Evolutionary conservation across 345 rosid genomes (phyloP).

Genomic region (Rubroshorea leprosula): DNA sequence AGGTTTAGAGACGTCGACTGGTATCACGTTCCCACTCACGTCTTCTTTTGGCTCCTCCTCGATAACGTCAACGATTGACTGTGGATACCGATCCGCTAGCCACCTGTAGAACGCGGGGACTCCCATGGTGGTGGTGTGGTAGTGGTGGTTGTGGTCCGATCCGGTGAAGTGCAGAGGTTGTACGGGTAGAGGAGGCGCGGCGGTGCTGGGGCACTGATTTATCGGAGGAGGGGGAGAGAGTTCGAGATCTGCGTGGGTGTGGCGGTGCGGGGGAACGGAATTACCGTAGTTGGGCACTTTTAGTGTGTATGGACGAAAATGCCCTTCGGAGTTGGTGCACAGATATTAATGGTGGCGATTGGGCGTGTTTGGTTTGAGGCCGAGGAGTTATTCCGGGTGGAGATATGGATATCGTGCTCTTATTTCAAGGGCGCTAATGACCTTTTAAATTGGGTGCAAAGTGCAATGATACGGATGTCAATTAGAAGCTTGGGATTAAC

Average conservation of each 20-base stretch:
- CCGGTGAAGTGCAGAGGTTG: neutral
- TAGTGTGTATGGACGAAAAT: too few species aligned
- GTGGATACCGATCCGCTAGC: constrained; percentile 93
- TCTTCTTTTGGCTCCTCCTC: constrained; percentile 62
- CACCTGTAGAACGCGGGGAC: constrained; percentile 96
- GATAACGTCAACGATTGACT: constrained; percentile 65
- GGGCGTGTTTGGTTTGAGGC: too few species aligned
- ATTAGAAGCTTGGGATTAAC: too few species aligned
- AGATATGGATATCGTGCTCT: too few species aligned
- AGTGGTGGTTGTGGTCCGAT: neutral
- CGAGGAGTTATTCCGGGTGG: too few species aligned
- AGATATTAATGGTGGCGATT: too few species aligned
- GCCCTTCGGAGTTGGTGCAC: too few species aligned
- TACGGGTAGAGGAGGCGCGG: neutral
- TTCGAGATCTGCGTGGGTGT: neutral
- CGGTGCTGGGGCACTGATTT: neutral
- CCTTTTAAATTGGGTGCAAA: too few species aligned
- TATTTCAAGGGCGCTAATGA: too few species aligned
- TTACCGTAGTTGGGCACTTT: too few species aligned
- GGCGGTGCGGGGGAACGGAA: too few species aligned
- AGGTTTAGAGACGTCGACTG: constrained; percentile 63
- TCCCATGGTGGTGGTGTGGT: constrained; percentile 56
- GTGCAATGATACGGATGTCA: too few species aligned
- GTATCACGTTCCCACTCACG: constrained; percentile 30
- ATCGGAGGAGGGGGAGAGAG: neutral